Evolutionary conservation across 2,329 filamentous ascomycete species (phyloP).

Genomic region (Clonostachys byssicola): DNA sequence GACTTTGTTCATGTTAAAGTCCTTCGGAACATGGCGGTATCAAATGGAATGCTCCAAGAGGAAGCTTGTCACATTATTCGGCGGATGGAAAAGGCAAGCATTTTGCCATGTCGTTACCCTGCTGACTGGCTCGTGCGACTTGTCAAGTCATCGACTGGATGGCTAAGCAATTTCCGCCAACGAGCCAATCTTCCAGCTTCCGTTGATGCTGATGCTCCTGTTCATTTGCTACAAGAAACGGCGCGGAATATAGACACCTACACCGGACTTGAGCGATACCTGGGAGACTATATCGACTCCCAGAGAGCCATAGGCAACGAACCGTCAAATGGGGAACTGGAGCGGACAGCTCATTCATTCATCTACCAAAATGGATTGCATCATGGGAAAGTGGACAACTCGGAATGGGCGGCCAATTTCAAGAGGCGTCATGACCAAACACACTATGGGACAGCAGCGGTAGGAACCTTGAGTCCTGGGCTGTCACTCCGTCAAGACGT

Average conservation of each 20-base stretch:
- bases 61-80: conserved; percentile 57
- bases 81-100: conserved; percentile 48
- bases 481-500: conserved; percentile 2
- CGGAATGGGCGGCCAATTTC: conserved; percentile 48
- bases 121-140: conserved; percentile 54
- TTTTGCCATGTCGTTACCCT: conserved; percentile 40
- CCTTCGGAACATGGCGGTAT: conserved; percentile 52
- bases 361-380: conserved; percentile 63
- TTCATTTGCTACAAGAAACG: conserved; percentile 46
- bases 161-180: conserved; percentile 52
- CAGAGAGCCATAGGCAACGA: conserved; percentile 40
- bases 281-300: conserved; percentile 45
- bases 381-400: conserved; percentile 56
- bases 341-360: conserved; percentile 53
- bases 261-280: conserved; percentile 48
- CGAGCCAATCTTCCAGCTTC: conserved; percentile 53
- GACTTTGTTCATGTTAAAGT: conserved; percentile 47
- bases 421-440: conserved; percentile 35
- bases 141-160: conserved; percentile 41
- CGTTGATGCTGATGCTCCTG: conserved; percentile 52
- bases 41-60: conserved; percentile 55
- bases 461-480: neutral
- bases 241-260: conserved; percentile 54
- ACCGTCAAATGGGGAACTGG: conserved; percentile 49
- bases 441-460: conserved; percentile 2